phyloP scores from a whole-genome alignment of 176 grass and related monocot species.

The Zizania latifolia region DNA sequence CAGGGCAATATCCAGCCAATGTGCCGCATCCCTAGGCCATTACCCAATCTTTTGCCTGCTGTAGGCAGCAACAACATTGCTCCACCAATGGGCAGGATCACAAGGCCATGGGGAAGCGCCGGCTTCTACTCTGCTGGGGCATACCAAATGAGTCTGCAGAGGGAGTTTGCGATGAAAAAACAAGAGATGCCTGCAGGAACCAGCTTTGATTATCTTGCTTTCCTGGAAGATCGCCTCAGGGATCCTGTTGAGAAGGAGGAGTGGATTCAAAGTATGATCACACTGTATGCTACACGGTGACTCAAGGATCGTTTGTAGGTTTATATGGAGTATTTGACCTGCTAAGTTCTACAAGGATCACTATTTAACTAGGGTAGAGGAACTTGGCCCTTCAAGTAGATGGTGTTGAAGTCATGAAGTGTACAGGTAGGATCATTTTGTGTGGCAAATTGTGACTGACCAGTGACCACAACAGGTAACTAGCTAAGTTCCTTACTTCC shows the following conservation, averaged over 20 bases:
- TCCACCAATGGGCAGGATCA: background rate
- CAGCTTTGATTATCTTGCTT: background rate
- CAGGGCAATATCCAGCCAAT: background rate
- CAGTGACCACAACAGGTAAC: background rate
- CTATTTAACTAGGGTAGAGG: background rate
- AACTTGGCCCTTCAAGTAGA: background rate
- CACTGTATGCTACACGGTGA: background rate
- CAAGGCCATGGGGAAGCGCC: background rate
- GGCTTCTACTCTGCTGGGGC: background rate
- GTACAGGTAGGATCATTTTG: background rate
- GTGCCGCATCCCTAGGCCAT: background rate
- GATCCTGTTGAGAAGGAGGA: background rate
- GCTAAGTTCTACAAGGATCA: background rate
- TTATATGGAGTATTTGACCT: background rate
- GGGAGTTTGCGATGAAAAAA: background rate
- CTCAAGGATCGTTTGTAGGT: background rate
- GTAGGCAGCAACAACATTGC: background rate
- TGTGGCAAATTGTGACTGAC: background rate
- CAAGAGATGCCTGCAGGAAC: background rate
- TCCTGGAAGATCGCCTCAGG: background rate
- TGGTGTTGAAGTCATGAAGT: background rate
- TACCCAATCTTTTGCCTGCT: background rate
- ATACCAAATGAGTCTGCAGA: background rate
- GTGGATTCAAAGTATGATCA: conserved; percentile 4
- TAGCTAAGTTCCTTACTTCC: too few relatives aligned